Evolutionary conservation across 2,329 filamentous ascomycete species (phyloP).

Genomic region (Oidium heveae): DNA sequence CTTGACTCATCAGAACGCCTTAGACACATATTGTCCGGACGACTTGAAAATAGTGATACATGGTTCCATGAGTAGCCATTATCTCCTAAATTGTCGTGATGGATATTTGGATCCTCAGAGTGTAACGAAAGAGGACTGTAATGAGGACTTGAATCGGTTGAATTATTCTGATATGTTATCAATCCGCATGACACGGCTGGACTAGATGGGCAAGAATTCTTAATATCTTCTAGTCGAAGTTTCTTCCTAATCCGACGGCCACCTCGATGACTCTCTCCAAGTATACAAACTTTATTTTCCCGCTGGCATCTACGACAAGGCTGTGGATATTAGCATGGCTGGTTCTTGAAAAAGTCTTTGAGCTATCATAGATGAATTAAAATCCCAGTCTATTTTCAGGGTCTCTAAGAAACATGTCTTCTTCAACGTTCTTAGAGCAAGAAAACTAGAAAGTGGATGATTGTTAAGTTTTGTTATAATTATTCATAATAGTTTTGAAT

Average conservation of each 20-base stretch:
- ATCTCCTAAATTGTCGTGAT: constrained; percentile 6
- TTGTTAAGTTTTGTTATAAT: too few relatives aligned
- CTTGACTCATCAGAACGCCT: neutral
- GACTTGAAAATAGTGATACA: constrained; percentile 3
- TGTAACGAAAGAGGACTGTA: constrained; percentile 4
- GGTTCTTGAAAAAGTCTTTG: neutral
- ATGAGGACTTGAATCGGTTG: neutral
- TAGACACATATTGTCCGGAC: constrained; percentile 5
- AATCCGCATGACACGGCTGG: constrained; percentile 1
- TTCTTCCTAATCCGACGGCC: constrained; percentile 13
- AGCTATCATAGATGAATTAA: neutral
- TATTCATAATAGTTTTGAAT: too few relatives aligned
- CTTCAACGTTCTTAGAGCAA: too few relatives aligned
- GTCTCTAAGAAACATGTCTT: too few relatives aligned
- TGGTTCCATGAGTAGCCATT: constrained; percentile 5
- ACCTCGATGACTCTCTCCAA: constrained; percentile 13
- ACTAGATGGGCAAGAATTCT: neutral
- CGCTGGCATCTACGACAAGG: constrained; percentile 14
- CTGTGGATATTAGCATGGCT: constrained; percentile 3
- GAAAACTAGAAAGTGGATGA: too few relatives aligned
- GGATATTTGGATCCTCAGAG: constrained; percentile 5
- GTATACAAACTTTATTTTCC: constrained; percentile 12
- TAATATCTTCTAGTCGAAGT: constrained; percentile 8
- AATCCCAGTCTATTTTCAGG: too few relatives aligned
- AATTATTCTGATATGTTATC: neutral